phyloP scores from a whole-genome alignment of 352 stramenopile species.

The Phytophthora pini region DNA sequence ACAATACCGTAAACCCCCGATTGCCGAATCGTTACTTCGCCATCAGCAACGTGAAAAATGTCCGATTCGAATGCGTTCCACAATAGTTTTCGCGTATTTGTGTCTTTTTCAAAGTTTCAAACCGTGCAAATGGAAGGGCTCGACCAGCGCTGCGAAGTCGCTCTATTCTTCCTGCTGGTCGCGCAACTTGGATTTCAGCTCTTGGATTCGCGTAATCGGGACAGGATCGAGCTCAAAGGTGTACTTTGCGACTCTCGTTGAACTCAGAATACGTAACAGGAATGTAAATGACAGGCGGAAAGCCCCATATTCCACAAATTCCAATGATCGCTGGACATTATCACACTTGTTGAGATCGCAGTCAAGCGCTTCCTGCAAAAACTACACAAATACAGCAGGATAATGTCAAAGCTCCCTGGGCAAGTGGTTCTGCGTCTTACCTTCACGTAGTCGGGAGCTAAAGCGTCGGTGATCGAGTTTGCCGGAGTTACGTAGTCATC shows the following conservation, averaged over 20 bases:
- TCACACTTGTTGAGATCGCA: constrained; percentile 1
- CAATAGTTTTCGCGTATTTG: background rate
- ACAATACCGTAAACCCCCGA: background rate
- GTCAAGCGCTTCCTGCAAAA: constrained; percentile 23
- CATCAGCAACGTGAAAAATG: background rate
- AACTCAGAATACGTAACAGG: constrained; percentile 8
- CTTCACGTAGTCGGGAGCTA: constrained; percentile 13
- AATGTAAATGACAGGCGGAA: background rate
- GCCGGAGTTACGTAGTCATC: constrained; percentile 11
- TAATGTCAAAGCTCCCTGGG: too few relatives aligned
- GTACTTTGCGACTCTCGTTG: constrained; percentile 8
- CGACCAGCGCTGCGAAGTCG: background rate
- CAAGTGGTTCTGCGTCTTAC: background rate
- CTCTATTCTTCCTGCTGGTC: background rate
- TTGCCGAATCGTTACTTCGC: background rate
- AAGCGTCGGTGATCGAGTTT: constrained; percentile 20
- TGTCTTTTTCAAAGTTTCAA: background rate
- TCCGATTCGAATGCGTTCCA: background rate
- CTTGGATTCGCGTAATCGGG: constrained; percentile 15
- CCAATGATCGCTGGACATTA: constrained; percentile 16
- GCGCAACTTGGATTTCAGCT: background rate
- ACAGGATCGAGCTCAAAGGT: constrained; percentile 26
- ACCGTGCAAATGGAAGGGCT: background rate
- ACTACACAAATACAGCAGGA: constrained; percentile 5
- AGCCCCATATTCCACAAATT: background rate